These are phyloP conservation scores for Nannochloris sp. DNA, from an alignment of 139 green algal genomes.

Conservation along the genomic window DNA sequence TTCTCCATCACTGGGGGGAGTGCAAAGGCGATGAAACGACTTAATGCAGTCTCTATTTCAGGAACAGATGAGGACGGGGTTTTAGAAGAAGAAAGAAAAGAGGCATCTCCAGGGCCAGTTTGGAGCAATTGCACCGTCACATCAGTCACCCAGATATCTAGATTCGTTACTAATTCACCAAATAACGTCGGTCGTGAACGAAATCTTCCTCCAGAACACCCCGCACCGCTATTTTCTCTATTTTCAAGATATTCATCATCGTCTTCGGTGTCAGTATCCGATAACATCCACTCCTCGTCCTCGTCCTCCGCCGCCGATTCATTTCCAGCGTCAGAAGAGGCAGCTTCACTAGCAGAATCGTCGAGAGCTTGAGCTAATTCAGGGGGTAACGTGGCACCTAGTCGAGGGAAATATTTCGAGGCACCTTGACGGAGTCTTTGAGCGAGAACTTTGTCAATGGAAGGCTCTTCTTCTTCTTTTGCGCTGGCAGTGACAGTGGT, in stretches of 20 bases:
- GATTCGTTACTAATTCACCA: conserved; percentile 13
- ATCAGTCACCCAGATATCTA: conserved; percentile 26
- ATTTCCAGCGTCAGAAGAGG: not conserved
- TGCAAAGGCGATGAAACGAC: conserved; percentile 2
- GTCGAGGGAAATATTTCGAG: conserved; percentile 13
- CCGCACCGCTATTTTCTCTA: too few species aligned
- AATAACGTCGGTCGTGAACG: conserved; percentile 16
- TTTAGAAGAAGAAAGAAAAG: not conserved
- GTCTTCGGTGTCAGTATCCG: conserved; percentile 4
- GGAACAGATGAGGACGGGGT: too few species aligned
- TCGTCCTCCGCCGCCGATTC: not conserved
- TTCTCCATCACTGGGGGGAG: conserved; percentile 3
- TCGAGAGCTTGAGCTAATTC: conserved; percentile 11
- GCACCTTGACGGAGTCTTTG: not conserved
- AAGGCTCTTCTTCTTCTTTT: conserved; percentile 11
- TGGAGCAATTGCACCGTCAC: not conserved
- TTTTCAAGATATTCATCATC: not conserved
- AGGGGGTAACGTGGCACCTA: conserved; percentile 9
- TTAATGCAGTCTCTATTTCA: conserved; percentile 6
- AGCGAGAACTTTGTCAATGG: not conserved
- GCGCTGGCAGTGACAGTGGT: not conserved
- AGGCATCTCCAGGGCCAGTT: not conserved
- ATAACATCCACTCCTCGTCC: conserved; percentile 8
- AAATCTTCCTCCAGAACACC: not conserved
- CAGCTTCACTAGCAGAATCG: conserved; percentile 1